Evolutionary conservation across 495 filamentous ascomycete genomes (phyloP).

Genomic region (Penicillium manginii): DNA sequence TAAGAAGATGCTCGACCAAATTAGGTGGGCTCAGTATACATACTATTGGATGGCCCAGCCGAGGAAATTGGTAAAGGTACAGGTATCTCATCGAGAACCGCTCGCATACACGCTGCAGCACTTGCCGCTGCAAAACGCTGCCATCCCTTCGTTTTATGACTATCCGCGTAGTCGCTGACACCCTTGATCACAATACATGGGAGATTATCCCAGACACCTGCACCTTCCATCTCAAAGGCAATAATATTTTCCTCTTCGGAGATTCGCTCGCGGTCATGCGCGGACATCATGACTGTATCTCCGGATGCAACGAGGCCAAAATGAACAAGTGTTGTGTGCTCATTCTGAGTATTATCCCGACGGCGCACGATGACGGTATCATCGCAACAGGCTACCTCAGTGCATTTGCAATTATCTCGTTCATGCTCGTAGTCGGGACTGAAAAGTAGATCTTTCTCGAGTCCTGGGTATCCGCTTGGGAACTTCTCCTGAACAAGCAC

Average conservation of each 20-base stretch:
- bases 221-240: conserved; percentile 47
- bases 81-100: conserved; percentile 19
- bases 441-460: background rate
- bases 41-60: background rate
- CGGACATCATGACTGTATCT: conserved; percentile 37
- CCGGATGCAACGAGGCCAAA: conserved; percentile 33
- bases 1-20: too few relatives aligned
- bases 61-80: background rate
- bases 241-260: conserved; percentile 28
- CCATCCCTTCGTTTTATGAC: conserved; percentile 44
- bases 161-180: conserved; percentile 44
- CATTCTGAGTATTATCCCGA: background rate
- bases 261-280: conserved; percentile 28
- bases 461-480: conserved; percentile 1
- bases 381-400: background rate
- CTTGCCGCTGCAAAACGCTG: conserved; percentile 40
- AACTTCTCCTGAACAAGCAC: conserved; percentile 2
- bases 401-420: conserved; percentile 10
- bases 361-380: conserved; percentile 2
- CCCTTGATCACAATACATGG: conserved; percentile 43
- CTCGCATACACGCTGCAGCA: conserved; percentile 36
- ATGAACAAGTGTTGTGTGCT: conserved; percentile 13
- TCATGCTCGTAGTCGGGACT: conserved; percentile 3
- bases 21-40: background rate
- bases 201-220: conserved; percentile 38